Percentiles rank a stretch among this genome's conserved stretches.
Conservation (phyloP, 495 filamentous ascomycete genomes). For the Xylaria bambusicola region DNA sequence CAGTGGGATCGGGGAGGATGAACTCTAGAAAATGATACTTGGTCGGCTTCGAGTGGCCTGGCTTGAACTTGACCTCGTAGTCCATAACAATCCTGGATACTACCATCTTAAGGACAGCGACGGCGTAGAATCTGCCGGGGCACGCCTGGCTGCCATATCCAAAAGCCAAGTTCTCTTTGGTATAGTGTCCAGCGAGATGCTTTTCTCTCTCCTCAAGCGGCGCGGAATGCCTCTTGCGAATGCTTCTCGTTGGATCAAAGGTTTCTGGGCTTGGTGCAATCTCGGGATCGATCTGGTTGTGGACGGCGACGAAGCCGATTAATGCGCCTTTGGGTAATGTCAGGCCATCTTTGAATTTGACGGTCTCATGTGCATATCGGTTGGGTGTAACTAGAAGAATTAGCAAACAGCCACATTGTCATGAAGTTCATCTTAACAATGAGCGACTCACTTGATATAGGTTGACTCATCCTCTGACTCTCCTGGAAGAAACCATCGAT, state of each 20-base stretch:
- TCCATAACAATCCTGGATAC: background rate
- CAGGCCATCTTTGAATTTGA: constrained; percentile 6
- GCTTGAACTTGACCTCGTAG: constrained; percentile 4
- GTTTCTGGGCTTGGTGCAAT: background rate
- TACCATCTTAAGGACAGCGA: constrained; percentile 9
- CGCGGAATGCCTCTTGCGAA: background rate
- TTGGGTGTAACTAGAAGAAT: background rate
- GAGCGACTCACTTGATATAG: constrained; percentile 1
- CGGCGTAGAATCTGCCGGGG: constrained; percentile 2
- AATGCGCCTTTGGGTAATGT: background rate
- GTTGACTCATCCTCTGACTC: background rate
- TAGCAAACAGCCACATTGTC: background rate
- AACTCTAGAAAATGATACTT: constrained; percentile 3
- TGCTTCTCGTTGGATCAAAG: background rate
- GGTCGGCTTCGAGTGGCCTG: background rate
- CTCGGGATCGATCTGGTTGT: constrained; percentile 5
- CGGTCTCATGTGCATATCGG: background rate
- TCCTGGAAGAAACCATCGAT: constrained; percentile 7
- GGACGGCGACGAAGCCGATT: background rate
- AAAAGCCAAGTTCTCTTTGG: constrained; percentile 12
- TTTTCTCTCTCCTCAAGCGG: background rate
- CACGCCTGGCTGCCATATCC: constrained; percentile 10
- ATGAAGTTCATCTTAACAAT: background rate
- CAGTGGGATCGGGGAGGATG: background rate
- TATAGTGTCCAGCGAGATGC: background rate